phyloP scores from a whole-genome alignment of 768 basidiomycete species.

The Cyathus striatus region DNA sequence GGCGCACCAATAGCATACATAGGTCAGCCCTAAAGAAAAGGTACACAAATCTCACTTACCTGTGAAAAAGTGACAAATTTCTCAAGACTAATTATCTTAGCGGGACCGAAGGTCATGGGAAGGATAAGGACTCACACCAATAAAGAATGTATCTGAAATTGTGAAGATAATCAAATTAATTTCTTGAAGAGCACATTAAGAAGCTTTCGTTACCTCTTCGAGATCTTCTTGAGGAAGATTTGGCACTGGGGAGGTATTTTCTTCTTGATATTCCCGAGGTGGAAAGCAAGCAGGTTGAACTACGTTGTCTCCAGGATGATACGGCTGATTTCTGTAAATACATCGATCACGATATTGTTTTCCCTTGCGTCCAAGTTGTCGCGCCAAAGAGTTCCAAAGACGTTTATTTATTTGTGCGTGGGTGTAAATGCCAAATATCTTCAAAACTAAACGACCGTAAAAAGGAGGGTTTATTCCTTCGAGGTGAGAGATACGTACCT shows the following conservation, averaged over 20 bases:
- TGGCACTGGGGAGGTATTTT: constrained; percentile 14
- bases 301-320: constrained; percentile 27
- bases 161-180: too few species aligned
- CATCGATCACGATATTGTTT: constrained; percentile 38
- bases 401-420: constrained; percentile 31
- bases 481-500: constrained; percentile 12
- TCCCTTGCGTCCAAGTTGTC: constrained; percentile 32
- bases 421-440: constrained; percentile 33
- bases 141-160: constrained; percentile 51
- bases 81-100: constrained; percentile 26
- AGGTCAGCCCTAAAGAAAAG: background rate
- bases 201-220: constrained; percentile 32
- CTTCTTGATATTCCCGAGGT: constrained; percentile 17
- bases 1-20: background rate
- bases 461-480: background rate
- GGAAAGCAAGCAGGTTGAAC: constrained; percentile 49
- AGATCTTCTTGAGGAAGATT: constrained; percentile 37
- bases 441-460: constrained; percentile 18
- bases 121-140: constrained; percentile 41
- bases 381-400: constrained; percentile 32
- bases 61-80: constrained; percentile 39
- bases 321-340: constrained; percentile 43
- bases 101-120: background rate
- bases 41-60: constrained; percentile 15
- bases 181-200: background rate